Evolutionary conservation across 1,284 basidiomycete species (phyloP).

Genomic region (Cutaneotrichosporon dermatis): DNA sequence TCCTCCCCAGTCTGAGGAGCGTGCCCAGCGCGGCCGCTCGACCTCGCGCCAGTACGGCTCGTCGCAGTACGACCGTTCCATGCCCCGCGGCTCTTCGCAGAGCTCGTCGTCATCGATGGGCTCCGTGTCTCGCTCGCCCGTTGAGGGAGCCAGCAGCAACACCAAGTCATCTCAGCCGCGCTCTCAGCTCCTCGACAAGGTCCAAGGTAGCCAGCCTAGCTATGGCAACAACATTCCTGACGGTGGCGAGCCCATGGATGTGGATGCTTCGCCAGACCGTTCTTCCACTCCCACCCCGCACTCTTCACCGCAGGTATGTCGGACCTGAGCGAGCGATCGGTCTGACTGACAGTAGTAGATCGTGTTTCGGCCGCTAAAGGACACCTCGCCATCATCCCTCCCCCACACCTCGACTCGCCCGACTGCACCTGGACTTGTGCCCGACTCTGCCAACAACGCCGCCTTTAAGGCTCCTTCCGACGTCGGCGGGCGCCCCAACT

Average conservation of each 20-base stretch:
- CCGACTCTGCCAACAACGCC: background rate
- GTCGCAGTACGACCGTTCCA: constrained; percentile 30
- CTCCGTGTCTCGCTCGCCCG: constrained; percentile 18
- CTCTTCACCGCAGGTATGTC: constrained; percentile 50
- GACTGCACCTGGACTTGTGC: background rate
- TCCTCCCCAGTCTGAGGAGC: constrained; percentile 9
- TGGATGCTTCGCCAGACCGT: constrained; percentile 39
- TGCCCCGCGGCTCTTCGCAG: constrained; percentile 32
- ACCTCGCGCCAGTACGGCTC: constrained; percentile 31
- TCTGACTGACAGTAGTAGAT: constrained; percentile 39
- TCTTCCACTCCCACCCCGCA: constrained; percentile 49
- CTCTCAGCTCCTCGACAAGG: constrained; percentile 25
- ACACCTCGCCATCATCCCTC: constrained; percentile 45
- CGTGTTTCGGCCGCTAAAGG: constrained; percentile 40
- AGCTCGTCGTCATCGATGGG: constrained; percentile 21
- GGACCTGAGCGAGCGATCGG: constrained; percentile 5
- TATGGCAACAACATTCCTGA: background rate
- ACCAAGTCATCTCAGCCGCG: background rate
- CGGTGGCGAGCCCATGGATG: constrained; percentile 31
- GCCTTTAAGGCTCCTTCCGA: background rate
- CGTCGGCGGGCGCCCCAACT: constrained; percentile 13
- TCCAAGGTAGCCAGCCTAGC: constrained; percentile 13
- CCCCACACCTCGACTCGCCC: constrained; percentile 32
- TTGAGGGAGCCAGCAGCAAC: constrained; percentile 4
- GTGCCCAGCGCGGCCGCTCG: constrained; percentile 29